Percentiles rank a stretch among this genome's conserved stretches.
Conservation (phyloP, 345 rosid species). For the Eucalyptus brandiana region DNA sequence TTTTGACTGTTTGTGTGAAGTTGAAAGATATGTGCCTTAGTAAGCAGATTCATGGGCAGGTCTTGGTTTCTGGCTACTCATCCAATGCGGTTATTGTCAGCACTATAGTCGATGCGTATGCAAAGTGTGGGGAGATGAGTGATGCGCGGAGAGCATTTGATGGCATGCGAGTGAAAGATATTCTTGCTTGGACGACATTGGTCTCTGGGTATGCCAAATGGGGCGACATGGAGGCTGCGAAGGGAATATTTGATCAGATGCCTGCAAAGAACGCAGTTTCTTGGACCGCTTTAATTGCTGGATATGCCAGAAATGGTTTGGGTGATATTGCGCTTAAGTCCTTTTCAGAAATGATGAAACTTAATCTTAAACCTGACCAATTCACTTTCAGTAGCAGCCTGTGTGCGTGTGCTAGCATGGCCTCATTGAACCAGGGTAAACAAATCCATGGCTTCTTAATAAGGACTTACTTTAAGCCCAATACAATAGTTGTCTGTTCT, state of each 20-base stretch:
- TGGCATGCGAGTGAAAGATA: constrained; percentile 48
- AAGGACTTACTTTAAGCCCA: constrained; percentile 34
- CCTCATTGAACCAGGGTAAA: constrained; percentile 59
- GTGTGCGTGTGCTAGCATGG: constrained; percentile 65
- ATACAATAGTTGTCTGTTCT: constrained; percentile 56
- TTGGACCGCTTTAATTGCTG: constrained; percentile 76
- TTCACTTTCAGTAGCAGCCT: constrained; percentile 73
- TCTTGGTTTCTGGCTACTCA: constrained; percentile 44
- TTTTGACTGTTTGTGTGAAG: constrained; percentile 55
- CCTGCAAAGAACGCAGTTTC: constrained; percentile 52
- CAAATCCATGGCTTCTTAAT: constrained; percentile 54
- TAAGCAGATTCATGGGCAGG: constrained; percentile 74
- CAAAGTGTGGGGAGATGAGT: constrained; percentile 49
- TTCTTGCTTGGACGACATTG: constrained; percentile 62
- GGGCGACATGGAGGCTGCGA: constrained; percentile 57
- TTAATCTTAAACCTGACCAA: constrained; percentile 43
- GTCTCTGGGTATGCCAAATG: constrained; percentile 58
- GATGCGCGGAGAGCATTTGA: constrained; percentile 50
- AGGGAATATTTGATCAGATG: constrained; percentile 43
- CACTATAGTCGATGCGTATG: constrained; percentile 48
- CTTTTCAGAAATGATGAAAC: constrained; percentile 39
- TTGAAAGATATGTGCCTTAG: constrained; percentile 21
- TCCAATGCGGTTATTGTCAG: constrained; percentile 51
- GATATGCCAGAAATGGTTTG: constrained; percentile 54
- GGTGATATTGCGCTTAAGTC: constrained; percentile 34